Conservation (phyloP, 768 basidiomycete genomes). For the Hemileccinum impolitum region DNA sequence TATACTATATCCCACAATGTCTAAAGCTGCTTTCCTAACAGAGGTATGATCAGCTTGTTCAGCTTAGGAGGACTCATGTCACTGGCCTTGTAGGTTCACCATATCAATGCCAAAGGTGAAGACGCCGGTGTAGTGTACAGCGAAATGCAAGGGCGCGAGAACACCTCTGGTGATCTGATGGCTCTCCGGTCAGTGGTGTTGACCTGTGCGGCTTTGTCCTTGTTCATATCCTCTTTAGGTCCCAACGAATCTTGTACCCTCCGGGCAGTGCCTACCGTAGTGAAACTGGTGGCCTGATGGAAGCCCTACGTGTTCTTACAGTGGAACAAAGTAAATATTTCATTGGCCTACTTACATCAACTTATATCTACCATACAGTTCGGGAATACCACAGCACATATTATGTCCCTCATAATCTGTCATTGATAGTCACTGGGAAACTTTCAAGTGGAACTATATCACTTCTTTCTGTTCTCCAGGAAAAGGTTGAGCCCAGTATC, state of each 20-base stretch:
- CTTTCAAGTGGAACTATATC: constrained; percentile 71
- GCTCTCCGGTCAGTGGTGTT: constrained; percentile 60
- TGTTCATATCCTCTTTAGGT: constrained; percentile 38
- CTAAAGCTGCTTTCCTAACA: constrained; percentile 75
- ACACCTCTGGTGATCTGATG: constrained; percentile 90
- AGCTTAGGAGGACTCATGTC: constrained; percentile 3
- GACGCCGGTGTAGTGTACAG: constrained; percentile 96
- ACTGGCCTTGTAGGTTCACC: constrained; percentile 73
- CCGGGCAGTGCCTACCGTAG: constrained; percentile 85
- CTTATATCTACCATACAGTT: constrained; percentile 49
- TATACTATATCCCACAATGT: constrained; percentile 93
- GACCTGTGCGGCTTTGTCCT: neutral
- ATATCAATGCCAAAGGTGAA: constrained; percentile 86
- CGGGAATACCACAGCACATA: constrained; percentile 83
- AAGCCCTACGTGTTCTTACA: constrained; percentile 78
- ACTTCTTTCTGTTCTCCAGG: constrained; percentile 78
- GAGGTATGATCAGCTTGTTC: constrained; percentile 39
- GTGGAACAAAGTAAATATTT: constrained; percentile 76
- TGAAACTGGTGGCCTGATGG: constrained; percentile 96
- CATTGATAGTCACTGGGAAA: constrained; percentile 86
- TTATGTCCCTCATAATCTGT: constrained; percentile 93
- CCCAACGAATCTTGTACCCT: constrained; percentile 80
- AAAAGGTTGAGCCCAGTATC: constrained; percentile 79
- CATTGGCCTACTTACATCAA: constrained; percentile 2
- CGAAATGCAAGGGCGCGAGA: constrained; percentile 96